Evolutionary conservation across 2,329 filamentous ascomycete genomes (phyloP), one percentile per base, ranked within the genome.

Genomic region (Trichoderma harzianum): DNA sequence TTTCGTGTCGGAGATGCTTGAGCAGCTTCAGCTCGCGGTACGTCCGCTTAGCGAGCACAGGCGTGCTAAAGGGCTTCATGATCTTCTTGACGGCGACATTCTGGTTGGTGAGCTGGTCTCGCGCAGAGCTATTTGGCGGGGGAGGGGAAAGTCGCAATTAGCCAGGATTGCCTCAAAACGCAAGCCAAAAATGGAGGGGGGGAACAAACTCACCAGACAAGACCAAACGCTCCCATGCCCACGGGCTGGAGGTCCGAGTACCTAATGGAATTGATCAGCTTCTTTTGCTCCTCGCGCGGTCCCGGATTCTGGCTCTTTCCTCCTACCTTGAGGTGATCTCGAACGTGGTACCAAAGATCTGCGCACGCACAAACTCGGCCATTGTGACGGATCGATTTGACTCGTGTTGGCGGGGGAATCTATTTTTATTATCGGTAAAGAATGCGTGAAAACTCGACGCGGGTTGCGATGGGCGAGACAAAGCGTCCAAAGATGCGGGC

Each of bases 61-160:
- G 95, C n/a, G 96, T 99, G 87, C 95, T 98, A 85, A 99, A 99
- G 11, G 96, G 96, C 87, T 98, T 99, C 95, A 99, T 98, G 80
- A 99, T 99, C 90, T 99, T 99, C 89, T 99, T 99, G 81, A 99
- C 95, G 72, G 96, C 96, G 74, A 99, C 96, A 83, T 95, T 94
- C 83, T 98, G 95, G 82, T 90, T 93, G 73, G 96, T 98, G 83
- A 99, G 94, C 86, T 98, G 95, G 83, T 99, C 96, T 84, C 94
- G 95, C 72, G 96, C 96, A 75, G 96, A 98, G 84, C 95, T 98
- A 75, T 74, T 62, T 43, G 60, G 51, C 51, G 61, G 66, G 30
- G 58, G 16, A 18, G 58, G 63, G 53, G 57, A 60, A 60, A 28
- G 67, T 57, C 21, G 60, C 60, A 63, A 39, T 70, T 70, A 70